Conservation (phyloP, 208 protist genomes). For the Crithidia bombi region DNA sequence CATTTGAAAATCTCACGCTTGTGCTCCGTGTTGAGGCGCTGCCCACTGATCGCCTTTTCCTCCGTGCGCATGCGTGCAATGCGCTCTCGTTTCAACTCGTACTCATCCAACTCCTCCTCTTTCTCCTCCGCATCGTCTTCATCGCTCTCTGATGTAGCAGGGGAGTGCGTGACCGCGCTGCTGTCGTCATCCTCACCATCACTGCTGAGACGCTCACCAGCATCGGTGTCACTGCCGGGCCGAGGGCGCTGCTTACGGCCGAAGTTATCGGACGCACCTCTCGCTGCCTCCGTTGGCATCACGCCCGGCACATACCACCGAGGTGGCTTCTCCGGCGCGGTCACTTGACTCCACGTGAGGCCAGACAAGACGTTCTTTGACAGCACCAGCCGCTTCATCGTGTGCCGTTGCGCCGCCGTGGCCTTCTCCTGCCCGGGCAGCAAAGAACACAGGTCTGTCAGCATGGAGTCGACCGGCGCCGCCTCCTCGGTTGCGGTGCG, state of each 20-base stretch:
- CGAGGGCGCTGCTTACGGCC: neutral
- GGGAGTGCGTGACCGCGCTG: neutral
- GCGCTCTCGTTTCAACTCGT: conserved; percentile 33
- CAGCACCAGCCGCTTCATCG: conserved; percentile 61
- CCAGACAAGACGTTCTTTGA: conserved; percentile 57
- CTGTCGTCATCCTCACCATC: neutral
- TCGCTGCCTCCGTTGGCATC: conserved; percentile 20
- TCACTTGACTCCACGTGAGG: conserved; percentile 53
- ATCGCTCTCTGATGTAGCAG: conserved; percentile 3
- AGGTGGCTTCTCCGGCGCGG: conserved; percentile 54
- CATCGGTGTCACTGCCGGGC: conserved; percentile 1
- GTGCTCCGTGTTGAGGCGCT: conserved; percentile 79
- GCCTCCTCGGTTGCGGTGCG: conserved; percentile 52
- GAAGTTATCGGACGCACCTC: neutral
- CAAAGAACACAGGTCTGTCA: conserved; percentile 58
- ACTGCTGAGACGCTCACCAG: neutral
- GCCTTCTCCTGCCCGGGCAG: conserved; percentile 39
- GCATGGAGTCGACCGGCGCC: conserved; percentile 57
- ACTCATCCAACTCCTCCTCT: conserved; percentile 34
- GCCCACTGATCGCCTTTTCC: conserved; percentile 70
- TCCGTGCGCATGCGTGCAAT: conserved; percentile 61
- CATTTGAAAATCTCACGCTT: conserved; percentile 78
- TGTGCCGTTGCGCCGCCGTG: conserved; percentile 41
- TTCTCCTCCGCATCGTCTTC: conserved; percentile 17
- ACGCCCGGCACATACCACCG: conserved; percentile 69